phyloP scores from a whole-genome alignment of 148 eudicot species.

The Vaccinium vitisidaea region DNA sequence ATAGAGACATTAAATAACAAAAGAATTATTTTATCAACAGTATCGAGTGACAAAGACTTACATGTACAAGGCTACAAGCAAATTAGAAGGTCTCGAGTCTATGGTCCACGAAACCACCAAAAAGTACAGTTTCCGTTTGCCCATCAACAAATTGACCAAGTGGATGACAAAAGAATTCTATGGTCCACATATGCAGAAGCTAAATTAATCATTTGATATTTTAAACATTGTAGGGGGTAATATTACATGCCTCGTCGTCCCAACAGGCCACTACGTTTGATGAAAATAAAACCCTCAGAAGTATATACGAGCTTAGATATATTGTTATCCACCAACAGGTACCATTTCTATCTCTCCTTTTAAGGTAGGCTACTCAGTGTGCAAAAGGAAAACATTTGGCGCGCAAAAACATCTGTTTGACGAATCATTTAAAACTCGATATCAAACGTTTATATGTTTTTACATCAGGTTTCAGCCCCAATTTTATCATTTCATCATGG shows the following conservation, averaged over 20 bases:
- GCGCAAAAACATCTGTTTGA: background rate
- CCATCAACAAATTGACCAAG: background rate
- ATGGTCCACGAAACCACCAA: too few species aligned
- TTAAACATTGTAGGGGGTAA: background rate
- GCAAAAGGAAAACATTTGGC: background rate
- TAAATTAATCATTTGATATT: background rate
- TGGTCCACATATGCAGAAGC: background rate
- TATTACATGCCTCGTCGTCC: background rate
- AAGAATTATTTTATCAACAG: background rate
- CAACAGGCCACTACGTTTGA: background rate
- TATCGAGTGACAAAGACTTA: background rate
- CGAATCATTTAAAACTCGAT: conserved; percentile 53
- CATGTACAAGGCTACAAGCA: too few species aligned
- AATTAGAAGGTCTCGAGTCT: too few species aligned
- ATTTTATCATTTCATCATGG: conserved; percentile 85
- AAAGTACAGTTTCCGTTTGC: too few species aligned
- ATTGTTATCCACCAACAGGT: background rate
- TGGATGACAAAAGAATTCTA: background rate
- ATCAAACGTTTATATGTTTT: conserved; percentile 67
- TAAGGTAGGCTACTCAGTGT: background rate
- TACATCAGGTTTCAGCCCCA: conserved; percentile 70
- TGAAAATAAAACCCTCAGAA: background rate
- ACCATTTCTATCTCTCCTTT: background rate
- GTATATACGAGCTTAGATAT: background rate
- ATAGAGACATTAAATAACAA: background rate